phyloP scores from a whole-genome alignment of 345 rosid genomes.

The Fremontodendron californicum region DNA sequence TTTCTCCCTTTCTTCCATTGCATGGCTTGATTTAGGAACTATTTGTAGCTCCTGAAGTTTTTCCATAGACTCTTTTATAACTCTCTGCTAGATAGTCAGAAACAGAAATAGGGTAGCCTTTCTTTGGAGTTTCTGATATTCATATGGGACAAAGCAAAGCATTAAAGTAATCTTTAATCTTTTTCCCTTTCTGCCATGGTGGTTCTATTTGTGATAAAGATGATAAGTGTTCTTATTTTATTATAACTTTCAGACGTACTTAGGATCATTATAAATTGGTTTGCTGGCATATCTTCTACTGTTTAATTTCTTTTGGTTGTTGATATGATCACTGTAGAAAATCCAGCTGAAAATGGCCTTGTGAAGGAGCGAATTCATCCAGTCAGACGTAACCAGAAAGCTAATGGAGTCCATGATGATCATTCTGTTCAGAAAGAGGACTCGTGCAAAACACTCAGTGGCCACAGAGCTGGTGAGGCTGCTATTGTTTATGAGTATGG shows the following conservation, averaged over 20 bases:
- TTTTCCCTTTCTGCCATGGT: not conserved
- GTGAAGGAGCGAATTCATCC: slow-evolving; percentile 37
- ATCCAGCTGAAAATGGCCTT: slow-evolving; percentile 30
- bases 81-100: not conserved
- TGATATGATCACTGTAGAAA: slow-evolving; percentile 36
- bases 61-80: not conserved
- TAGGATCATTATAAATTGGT: not conserved
- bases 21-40: not conserved
- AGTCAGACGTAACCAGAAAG: slow-evolving; percentile 41
- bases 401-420: slow-evolving; percentile 49
- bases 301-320: not conserved
- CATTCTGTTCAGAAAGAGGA: slow-evolving; percentile 42
- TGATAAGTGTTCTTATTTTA: not conserved
- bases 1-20: not conserved
- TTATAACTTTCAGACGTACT: not conserved
- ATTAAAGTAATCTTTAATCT: not conserved
- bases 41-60: not conserved
- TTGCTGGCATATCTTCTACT: not conserved
- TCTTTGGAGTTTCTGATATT: not conserved
- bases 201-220: not conserved
- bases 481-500: slow-evolving; percentile 78
- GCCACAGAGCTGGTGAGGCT: slow-evolving; percentile 75
- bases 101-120: not conserved
- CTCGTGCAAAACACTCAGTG: slow-evolving; percentile 48
- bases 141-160: not conserved